phyloP scores from a whole-genome alignment of 805 yeast genomes.

The Vanderwaltozyma yarrowii region DNA sequence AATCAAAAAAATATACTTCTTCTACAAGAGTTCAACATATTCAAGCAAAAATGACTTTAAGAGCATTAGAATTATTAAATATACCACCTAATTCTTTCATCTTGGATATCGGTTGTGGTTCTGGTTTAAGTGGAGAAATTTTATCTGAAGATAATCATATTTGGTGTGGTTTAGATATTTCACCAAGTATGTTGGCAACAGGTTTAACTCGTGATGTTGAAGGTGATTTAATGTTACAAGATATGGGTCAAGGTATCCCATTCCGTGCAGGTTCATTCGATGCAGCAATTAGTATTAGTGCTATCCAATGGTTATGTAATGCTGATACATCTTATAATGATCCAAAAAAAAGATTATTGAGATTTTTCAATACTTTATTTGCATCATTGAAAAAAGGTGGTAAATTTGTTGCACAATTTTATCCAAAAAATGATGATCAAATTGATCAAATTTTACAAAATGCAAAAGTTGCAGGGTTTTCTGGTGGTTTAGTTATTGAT shows the following conservation, averaged over 20 bases:
- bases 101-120: conserved; percentile 94
- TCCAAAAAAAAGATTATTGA: conserved; percentile 69
- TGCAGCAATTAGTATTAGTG: conserved; percentile 91
- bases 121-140: conserved; percentile 92
- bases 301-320: conserved; percentile 96
- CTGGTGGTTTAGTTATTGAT: conserved; percentile 90
- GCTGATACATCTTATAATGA: conserved; percentile 79
- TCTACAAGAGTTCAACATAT: conserved; percentile 97
- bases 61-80: conserved; percentile 83
- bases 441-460: conserved; percentile 65
- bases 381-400: conserved; percentile 88
- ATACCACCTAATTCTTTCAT: conserved; percentile 57
- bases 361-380: conserved; percentile 82
- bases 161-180: conserved; percentile 95
- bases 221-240: conserved; percentile 85
- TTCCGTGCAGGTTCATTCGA: conserved; percentile 95
- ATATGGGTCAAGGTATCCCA: conserved; percentile 90
- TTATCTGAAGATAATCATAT: conserved; percentile 73
- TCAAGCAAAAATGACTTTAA: conserved; percentile 93
- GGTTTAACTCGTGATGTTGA: conserved; percentile 88
- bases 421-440: conserved; percentile 85
- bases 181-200: conserved; percentile 92
- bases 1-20: conserved; percentile 80
- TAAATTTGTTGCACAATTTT: conserved; percentile 93
- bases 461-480: conserved; percentile 91